phyloP scores from a whole-genome alignment of 78 protist species.

The Neovahlkampfia damariscottae region DNA sequence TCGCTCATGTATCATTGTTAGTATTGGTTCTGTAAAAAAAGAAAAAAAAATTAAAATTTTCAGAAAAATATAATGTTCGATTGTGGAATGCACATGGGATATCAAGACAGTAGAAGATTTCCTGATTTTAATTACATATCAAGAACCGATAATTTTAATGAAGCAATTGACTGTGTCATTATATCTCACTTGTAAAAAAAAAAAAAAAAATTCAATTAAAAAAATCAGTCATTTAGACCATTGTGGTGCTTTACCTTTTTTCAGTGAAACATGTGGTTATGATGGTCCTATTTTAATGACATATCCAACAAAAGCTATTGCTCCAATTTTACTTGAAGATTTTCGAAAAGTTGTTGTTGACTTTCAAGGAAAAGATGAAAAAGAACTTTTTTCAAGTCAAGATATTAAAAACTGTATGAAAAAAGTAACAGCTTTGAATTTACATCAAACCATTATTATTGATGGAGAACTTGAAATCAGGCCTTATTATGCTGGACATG shows the following conservation, averaged over 20 bases:
- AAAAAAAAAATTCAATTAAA: slow-evolving; percentile 50
- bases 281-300: slow-evolving; percentile 37
- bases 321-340: slow-evolving; percentile 84
- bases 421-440: slow-evolving; percentile 51
- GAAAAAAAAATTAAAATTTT: no score
- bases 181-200: slow-evolving; percentile 27
- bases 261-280: slow-evolving; percentile 70
- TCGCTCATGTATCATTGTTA: slow-evolving; percentile 76
- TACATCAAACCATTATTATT: slow-evolving; percentile 65
- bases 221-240: slow-evolving; percentile 91
- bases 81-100: slow-evolving; percentile 98
- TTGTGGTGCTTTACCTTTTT: slow-evolving; percentile 92
- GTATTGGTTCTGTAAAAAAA: no score
- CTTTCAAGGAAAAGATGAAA: slow-evolving; percentile 56
- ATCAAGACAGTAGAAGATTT: slow-evolving; percentile 77
- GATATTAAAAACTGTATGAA: slow-evolving; percentile 71
- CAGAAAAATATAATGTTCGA: slow-evolving; percentile 78
- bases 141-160: slow-evolving; percentile 34
- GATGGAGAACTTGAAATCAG: slow-evolving; percentile 67
- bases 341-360: slow-evolving; percentile 47
- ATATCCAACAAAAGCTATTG: slow-evolving; percentile 81
- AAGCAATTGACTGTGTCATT: slow-evolving; percentile 14
- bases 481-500: slow-evolving; percentile 94
- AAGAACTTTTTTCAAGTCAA: slow-evolving; percentile 62
- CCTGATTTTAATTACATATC: slow-evolving; percentile 80